Conservation (phyloP, 495 filamentous ascomycete species). For the Amniculicola lignicola region DNA sequence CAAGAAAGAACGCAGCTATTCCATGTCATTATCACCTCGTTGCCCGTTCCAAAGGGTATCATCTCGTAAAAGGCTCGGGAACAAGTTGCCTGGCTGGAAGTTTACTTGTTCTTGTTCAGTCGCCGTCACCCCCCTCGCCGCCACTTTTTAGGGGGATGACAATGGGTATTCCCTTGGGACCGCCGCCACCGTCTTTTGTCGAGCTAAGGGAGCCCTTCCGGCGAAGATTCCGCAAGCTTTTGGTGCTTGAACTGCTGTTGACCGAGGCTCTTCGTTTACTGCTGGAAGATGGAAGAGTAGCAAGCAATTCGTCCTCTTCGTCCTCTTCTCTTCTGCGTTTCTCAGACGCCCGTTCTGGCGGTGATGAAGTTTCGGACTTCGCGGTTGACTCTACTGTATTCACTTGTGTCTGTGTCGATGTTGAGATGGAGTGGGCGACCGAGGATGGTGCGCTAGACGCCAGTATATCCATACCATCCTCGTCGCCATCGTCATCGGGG, state of each 20-base stretch:
- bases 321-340: slow-evolving; percentile 91
- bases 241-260: slow-evolving; percentile 27
- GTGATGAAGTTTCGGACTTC: slow-evolving; percentile 42
- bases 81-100: slow-evolving; percentile 8
- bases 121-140: slow-evolving; percentile 20
- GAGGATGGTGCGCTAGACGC: slow-evolving; percentile 44
- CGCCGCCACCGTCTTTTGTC: slow-evolving; percentile 35
- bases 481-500: slow-evolving; percentile 73
- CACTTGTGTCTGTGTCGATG: slow-evolving; percentile 13
- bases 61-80: slow-evolving; percentile 29
- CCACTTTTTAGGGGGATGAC: slow-evolving; percentile 31
- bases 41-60: slow-evolving; percentile 24
- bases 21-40: slow-evolving; percentile 27
- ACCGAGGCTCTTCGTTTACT: slow-evolving; percentile 38
- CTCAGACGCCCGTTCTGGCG: slow-evolving; percentile 78
- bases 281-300: slow-evolving; percentile 39
- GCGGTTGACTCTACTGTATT: slow-evolving; percentile 11
- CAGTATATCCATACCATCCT: slow-evolving; percentile 49
- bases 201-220: slow-evolving; percentile 35
- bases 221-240: slow-evolving; percentile 30
- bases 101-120: not conserved
- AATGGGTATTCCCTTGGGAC: slow-evolving; percentile 39
- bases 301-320: slow-evolving; percentile 49
- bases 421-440: slow-evolving; percentile 16
- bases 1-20: slow-evolving; percentile 14